These are phyloP conservation scores for Paecilomyces niveus DNA, from an alignment of 2,329 filamentous ascomycete genomes.

Conservation along the genomic window DNA sequence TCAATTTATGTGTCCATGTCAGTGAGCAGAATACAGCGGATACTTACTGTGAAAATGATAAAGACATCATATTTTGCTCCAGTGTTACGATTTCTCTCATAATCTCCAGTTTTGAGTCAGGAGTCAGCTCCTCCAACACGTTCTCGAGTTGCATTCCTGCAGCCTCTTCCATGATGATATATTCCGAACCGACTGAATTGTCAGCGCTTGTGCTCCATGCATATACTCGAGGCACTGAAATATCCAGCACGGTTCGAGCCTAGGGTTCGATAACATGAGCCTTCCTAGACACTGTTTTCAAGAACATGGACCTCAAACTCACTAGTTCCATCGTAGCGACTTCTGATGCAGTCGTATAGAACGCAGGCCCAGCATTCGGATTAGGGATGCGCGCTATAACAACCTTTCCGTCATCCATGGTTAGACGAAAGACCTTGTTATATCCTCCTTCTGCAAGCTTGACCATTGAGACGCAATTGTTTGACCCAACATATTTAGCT, in stretches of 20 bases:
- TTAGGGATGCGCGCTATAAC: slow-evolving; percentile 12
- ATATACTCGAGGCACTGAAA: neutral
- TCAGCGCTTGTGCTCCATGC: neutral
- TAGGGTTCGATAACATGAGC: neutral
- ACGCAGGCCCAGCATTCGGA: slow-evolving; percentile 6
- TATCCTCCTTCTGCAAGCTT: slow-evolving; percentile 32
- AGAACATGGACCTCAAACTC: slow-evolving; percentile 1
- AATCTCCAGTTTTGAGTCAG: neutral
- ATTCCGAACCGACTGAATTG: neutral
- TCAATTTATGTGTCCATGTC: neutral
- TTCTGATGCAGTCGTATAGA: slow-evolving; percentile 8
- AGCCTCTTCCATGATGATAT: neutral
- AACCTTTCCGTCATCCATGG: slow-evolving; percentile 14
- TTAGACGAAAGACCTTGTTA: slow-evolving; percentile 28
- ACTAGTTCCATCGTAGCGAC: slow-evolving; percentile 12
- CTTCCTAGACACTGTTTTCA: neutral
- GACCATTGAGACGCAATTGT: slow-evolving; percentile 25
- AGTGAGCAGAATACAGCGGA: too few relatives aligned
- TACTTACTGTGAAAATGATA: neutral
- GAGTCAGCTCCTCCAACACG: neutral
- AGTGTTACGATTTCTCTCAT: neutral
- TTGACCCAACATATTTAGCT: slow-evolving; percentile 6
- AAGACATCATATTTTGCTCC: neutral
- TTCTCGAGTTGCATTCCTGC: neutral
- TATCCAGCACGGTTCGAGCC: neutral